phyloP scores from a whole-genome alignment of 805 yeast species.

The Starmerella powellii region DNA sequence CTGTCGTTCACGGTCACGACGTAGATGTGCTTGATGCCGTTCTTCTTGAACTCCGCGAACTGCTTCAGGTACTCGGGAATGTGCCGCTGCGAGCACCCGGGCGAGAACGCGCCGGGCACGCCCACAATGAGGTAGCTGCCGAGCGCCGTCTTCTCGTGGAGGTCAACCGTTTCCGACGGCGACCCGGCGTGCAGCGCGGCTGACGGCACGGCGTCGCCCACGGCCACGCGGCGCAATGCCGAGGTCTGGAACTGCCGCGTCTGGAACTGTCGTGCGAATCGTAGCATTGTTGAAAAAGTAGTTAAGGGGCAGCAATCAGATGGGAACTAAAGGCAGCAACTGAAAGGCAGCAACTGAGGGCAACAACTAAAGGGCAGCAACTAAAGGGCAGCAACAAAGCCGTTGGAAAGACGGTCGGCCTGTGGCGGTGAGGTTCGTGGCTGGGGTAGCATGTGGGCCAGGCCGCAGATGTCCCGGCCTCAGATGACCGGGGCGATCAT shows the following conservation, averaged over 20 bases:
- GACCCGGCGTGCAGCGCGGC: constrained; percentile 44
- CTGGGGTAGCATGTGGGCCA: too few species aligned
- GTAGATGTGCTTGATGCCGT: constrained; percentile 53
- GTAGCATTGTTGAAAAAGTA: not conserved
- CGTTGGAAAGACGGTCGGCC: too few species aligned
- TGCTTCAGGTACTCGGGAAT: constrained; percentile 59
- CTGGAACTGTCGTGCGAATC: constrained; percentile 13
- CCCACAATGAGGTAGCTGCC: constrained; percentile 49
- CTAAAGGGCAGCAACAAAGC: too few species aligned
- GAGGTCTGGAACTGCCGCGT: constrained; percentile 18
- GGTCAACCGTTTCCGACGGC: constrained; percentile 50
- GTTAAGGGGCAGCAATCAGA: too few species aligned
- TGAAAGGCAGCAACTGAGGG: not conserved
- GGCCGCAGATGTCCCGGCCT: too few species aligned
- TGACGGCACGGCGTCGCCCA: constrained; percentile 54
- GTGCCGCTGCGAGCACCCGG: constrained; percentile 61
- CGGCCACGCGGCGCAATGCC: constrained; percentile 32
- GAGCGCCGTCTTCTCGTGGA: constrained; percentile 36
- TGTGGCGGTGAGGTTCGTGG: too few species aligned
- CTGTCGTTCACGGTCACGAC: constrained; percentile 78
- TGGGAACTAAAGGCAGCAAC: too few species aligned
- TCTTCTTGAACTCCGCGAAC: constrained; percentile 41
- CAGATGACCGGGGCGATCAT: too few species aligned
- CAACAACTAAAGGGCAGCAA: not conserved
- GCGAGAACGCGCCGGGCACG: constrained; percentile 70